phyloP scores from a whole-genome alignment of 108 stramenopile species.

The Fistulifera solaris region DNA sequence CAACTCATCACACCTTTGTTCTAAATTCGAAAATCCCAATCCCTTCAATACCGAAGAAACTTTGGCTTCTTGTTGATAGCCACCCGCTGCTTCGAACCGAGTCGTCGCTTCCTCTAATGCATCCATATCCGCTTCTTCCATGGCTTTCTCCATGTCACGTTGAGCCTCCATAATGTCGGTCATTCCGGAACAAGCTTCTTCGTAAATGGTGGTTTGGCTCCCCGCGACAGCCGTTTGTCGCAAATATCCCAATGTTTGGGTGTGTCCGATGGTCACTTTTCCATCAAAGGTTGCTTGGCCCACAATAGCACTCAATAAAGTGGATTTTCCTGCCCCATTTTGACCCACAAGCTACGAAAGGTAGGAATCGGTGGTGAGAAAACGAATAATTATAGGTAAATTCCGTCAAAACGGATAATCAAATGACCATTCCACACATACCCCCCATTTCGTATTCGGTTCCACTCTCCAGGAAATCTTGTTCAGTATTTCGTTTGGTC shows the following conservation, averaged over 20 bases:
- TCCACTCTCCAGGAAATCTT: slow-evolving; percentile 68
- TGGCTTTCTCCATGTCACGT: slow-evolving; percentile 21
- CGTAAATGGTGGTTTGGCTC: slow-evolving; percentile 69
- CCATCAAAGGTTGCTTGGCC: slow-evolving; percentile 24
- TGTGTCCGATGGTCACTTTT: slow-evolving; percentile 10
- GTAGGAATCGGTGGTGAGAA: too few species aligned
- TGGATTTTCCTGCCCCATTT: slow-evolving; percentile 92
- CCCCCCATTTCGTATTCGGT: slow-evolving; percentile 51
- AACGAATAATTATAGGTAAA: too few species aligned
- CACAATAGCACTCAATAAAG: slow-evolving; percentile 88
- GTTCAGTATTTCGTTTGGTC: slow-evolving; percentile 36
- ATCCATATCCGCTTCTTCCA: slow-evolving; percentile 53
- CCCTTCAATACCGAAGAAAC: slow-evolving; percentile 80
- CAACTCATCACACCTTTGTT: slow-evolving; percentile 75
- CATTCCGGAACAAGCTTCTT: slow-evolving; percentile 89
- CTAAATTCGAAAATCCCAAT: slow-evolving; percentile 76
- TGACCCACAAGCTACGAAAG: slow-evolving; percentile 46
- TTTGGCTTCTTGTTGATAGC: slow-evolving; percentile 79
- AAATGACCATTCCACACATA: not conserved
- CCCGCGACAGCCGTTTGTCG: slow-evolving; percentile 81
- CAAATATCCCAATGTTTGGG: slow-evolving; percentile 50
- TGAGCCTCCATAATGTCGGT: slow-evolving; percentile 45
- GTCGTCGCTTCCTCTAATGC: slow-evolving; percentile 47
- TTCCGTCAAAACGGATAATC: not conserved
- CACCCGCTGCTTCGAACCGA: slow-evolving; percentile 66